These are phyloP conservation scores for Flaveria robusta DNA, from an alignment of 129 eudicot species.

Conservation along the genomic window DNA sequence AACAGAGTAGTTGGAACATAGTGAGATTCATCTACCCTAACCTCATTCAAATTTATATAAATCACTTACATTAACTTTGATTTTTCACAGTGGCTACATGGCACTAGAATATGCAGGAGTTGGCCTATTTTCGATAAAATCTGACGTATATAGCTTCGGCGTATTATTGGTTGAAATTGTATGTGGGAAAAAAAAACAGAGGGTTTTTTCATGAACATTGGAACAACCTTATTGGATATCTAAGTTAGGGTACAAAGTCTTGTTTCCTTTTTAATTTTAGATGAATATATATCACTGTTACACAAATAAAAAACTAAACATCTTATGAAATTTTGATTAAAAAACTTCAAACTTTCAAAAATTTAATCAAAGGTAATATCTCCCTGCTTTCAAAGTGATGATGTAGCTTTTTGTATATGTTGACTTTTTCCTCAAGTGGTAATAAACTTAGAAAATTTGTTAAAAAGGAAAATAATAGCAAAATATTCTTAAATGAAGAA, in stretches of 20 bases:
- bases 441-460: no score
- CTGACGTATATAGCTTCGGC: constrained; percentile 51
- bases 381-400: not conserved
- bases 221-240: constrained; percentile 50
- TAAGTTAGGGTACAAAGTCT: constrained; percentile 24
- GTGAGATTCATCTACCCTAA: constrained; percentile 22
- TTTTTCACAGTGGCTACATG: constrained; percentile 41
- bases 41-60: not conserved
- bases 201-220: constrained; percentile 40
- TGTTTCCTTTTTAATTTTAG: no score
- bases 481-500: no score
- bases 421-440: not conserved
- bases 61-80: not conserved
- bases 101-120: constrained; percentile 50
- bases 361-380: no score
- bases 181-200: constrained; percentile 46
- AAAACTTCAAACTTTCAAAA: not conserved
- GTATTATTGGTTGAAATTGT: constrained; percentile 44
- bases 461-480: no score
- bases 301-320: no score
- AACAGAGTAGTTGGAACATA: constrained; percentile 49
- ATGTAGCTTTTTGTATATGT: not conserved
- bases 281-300: no score
- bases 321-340: no score
- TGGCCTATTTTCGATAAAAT: constrained; percentile 45